A percentile compares a stretch with the other conserved stretches of the same genome.
Conservation (phyloP, 768 basidiomycete species). For the Gautieria morchelliformis region DNA sequence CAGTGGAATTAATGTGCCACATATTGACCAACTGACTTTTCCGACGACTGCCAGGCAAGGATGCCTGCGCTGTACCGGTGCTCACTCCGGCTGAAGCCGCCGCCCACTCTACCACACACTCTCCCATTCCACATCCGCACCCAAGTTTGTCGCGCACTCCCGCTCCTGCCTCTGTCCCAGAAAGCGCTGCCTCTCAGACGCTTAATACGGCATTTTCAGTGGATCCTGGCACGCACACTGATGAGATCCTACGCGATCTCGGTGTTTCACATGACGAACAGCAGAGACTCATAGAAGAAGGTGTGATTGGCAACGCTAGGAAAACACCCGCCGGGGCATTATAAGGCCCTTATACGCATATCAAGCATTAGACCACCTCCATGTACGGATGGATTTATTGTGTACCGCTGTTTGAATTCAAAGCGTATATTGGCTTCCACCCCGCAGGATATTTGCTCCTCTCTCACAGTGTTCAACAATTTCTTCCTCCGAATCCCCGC, state of each 20-base stretch:
- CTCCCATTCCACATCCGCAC: constrained; percentile 40
- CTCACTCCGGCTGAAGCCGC: constrained; percentile 55
- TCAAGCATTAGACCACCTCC: too few species aligned
- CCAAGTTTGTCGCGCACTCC: constrained; percentile 33
- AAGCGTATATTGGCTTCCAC: too few species aligned
- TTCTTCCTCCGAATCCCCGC: too few species aligned
- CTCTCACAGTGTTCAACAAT: too few species aligned
- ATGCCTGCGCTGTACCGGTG: constrained; percentile 65
- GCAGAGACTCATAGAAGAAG: constrained; percentile 31
- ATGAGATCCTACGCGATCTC: constrained; percentile 41
- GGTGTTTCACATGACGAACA: constrained; percentile 36
- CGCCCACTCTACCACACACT: constrained; percentile 27
- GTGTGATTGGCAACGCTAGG: constrained; percentile 32
- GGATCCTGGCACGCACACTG: constrained; percentile 43
- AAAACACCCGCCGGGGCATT: not conserved
- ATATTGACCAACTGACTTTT: not conserved
- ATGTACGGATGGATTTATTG: not conserved
- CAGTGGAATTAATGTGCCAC: not conserved
- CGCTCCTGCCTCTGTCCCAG: constrained; percentile 10
- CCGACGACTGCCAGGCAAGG: constrained; percentile 37
- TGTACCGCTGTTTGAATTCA: too few species aligned
- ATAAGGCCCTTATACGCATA: not conserved
- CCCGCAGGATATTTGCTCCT: too few species aligned
- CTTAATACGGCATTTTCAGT: constrained; percentile 17
- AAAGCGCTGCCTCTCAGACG: constrained; percentile 8